phyloP scores from a whole-genome alignment of 495 filamentous ascomycete species.

The Aspergillus sclerotiicarbonarius region DNA sequence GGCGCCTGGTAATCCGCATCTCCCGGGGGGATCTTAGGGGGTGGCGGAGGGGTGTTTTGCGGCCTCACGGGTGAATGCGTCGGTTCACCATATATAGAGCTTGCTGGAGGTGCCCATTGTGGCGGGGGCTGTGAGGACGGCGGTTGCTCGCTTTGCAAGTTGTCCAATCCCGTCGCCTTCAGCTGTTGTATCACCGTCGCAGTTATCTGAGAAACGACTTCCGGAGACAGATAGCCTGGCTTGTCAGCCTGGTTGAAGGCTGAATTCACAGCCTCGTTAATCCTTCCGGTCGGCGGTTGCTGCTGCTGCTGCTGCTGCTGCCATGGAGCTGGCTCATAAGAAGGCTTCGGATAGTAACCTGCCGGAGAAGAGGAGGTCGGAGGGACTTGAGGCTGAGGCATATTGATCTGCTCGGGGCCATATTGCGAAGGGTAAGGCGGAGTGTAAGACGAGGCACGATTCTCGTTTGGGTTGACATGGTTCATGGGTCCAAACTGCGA shows the following conservation, averaged over 20 bases:
- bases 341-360: conserved; percentile 20
- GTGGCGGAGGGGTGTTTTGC: conserved; percentile 22
- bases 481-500: conserved; percentile 25
- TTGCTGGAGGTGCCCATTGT: conserved; percentile 27
- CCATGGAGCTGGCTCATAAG: conserved; percentile 19
- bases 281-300: conserved; percentile 18
- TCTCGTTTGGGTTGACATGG: conserved; percentile 25
- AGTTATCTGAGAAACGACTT: conserved; percentile 51
- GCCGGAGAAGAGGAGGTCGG: conserved; percentile 20
- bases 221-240: conserved; percentile 43
- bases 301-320: conserved; percentile 19
- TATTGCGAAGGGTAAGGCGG: conserved; percentile 40
- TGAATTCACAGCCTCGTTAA: conserved; percentile 51
- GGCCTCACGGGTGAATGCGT: conserved; percentile 23
- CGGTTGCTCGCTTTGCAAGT: conserved; percentile 26
- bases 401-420: conserved; percentile 35
- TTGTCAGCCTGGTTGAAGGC: conserved; percentile 40
- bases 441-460: conserved; percentile 21
- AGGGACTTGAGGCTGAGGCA: conserved; percentile 38
- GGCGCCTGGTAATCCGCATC: conserved; percentile 45
- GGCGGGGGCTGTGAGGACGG: conserved; percentile 30
- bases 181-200: conserved; percentile 55
- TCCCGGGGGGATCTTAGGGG: conserved; percentile 22
- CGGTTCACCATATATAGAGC: conserved; percentile 29
- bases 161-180: conserved; percentile 43